Evolutionary conservation across 805 yeast species (phyloP), one percentile per base, ranked within the genome.

Genomic region (Candida pseudoglaebosa): DNA sequence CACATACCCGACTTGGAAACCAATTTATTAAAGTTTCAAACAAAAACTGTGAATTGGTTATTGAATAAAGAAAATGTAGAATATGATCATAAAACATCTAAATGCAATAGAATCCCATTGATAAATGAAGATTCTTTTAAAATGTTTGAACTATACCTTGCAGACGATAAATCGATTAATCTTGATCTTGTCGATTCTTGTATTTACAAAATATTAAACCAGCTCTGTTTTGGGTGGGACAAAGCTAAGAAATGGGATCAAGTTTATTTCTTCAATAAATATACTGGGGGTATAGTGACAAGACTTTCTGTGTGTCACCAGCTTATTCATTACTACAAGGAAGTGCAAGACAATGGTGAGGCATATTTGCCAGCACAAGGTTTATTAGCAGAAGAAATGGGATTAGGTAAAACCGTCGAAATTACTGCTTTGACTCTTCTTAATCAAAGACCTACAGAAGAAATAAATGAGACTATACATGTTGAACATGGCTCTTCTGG

Each of bases 371-470:
- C 78, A 2, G 80, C 75, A 0, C 69, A 72, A 36, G 96, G 95
- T 0, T 62, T 93, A 5, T 58, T 93, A 24, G 84, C 93, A 1
- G 99, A 91, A 52, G 99, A 93, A 59, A 93, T 93, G 99, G 99
- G 99, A 0, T 70, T 93, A 5, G 99, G 99, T 0, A 93, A 93
- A 54, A 91, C 99, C 0, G 80, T 93, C 3, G 99, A 93, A 56
- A 68, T 89, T 10, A 67, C 86, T 2, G 69, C 95, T 0, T 62
- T 91, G 28, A 61, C 84, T 0, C 53, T 79, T 2, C 52, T 80
- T 36, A 83, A 93, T 55, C 79, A 67, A 22, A 61, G 96, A 12
- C 69, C 72, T 0, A 15, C 41, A 3, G 41, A 15, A 10, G 65
- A 68, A 22, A 54, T 64, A 19, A 65, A 63, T 28, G 55, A 52